phyloP scores from a whole-genome alignment of 768 basidiomycete species.

The Daedalea quercina region DNA sequence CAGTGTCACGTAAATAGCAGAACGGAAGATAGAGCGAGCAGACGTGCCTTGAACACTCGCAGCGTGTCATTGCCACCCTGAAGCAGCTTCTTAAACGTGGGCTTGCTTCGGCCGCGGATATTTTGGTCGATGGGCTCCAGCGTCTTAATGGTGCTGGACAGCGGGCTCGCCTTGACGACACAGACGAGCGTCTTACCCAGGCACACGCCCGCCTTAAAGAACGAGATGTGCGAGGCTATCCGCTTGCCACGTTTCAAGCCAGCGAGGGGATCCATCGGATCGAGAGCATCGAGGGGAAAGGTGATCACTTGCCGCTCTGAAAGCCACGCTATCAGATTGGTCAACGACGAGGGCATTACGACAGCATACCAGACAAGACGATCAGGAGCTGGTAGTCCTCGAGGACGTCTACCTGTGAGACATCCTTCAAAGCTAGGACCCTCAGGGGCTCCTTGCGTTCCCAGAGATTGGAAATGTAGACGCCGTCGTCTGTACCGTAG shows the following conservation, averaged over 20 bases:
- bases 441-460: constrained; percentile 80
- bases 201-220: constrained; percentile 96
- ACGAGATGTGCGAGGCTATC: constrained; percentile 92
- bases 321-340: background rate
- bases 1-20: background rate
- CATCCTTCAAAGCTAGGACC: constrained; percentile 83
- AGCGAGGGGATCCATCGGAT: constrained; percentile 83
- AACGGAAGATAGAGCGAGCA: background rate
- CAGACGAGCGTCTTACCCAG: constrained; percentile 89
- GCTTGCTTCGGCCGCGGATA: constrained; percentile 69
- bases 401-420: constrained; percentile 91
- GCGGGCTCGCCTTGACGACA: constrained; percentile 90
- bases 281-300: constrained; percentile 89
- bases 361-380: constrained; percentile 83
- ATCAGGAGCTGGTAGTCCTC: constrained; percentile 95
- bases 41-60: constrained; percentile 75
- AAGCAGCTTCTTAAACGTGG: constrained; percentile 90
- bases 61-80: constrained; percentile 95
- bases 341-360: background rate
- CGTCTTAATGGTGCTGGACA: constrained; percentile 96
- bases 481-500: constrained; percentile 96
- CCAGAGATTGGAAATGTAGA: constrained; percentile 87
- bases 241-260: constrained; percentile 92
- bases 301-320: constrained; percentile 93
- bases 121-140: constrained; percentile 94